Conservation (phyloP, 352 stramenopile genomes). For the Globisporangium uncinulatum region DNA sequence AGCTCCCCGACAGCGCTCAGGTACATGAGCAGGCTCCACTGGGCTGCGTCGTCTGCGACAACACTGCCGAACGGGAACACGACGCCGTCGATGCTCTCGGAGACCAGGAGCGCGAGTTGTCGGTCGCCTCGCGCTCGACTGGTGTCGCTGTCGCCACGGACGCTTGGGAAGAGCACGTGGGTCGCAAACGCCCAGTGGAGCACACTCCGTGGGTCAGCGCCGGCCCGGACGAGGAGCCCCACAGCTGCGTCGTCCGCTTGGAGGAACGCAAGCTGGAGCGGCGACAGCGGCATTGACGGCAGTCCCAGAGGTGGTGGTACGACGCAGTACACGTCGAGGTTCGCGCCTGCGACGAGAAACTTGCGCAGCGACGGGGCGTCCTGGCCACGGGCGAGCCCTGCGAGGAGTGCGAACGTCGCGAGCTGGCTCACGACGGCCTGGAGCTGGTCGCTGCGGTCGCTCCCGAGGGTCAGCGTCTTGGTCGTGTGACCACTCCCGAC, state of each 20-base stretch:
- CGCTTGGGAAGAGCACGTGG: constrained; percentile 31
- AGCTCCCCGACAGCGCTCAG: constrained; percentile 47
- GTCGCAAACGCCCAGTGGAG: constrained; percentile 60
- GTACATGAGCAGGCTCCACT: constrained; percentile 72
- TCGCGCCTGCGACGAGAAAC: constrained; percentile 44
- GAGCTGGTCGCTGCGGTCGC: constrained; percentile 28
- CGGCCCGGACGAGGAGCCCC: constrained; percentile 32
- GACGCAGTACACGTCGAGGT: constrained; percentile 39
- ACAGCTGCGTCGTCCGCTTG: constrained; percentile 20
- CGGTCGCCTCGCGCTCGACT: constrained; percentile 22
- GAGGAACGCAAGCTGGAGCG: constrained; percentile 51
- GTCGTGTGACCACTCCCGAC: constrained; percentile 29
- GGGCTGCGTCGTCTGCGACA: constrained; percentile 32
- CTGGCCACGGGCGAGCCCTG: constrained; percentile 29
- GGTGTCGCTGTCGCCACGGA: constrained; percentile 14
- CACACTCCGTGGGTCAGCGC: constrained; percentile 34
- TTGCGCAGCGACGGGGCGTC: constrained; percentile 27
- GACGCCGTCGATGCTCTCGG: constrained; percentile 16
- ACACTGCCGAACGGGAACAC: constrained; percentile 25
- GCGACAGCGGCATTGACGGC: constrained; percentile 20
- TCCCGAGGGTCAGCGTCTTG: constrained; percentile 44
- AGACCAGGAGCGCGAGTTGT: constrained; percentile 27
- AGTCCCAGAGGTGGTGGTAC: constrained; percentile 20
- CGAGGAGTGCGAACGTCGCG: constrained; percentile 54
- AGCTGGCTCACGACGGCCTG: constrained; percentile 38